Evolutionary conservation across 192 early-diverging fungal species (phyloP), one percentile per base, ranked within the genome.

Genomic region (Podila horticola): DNA sequence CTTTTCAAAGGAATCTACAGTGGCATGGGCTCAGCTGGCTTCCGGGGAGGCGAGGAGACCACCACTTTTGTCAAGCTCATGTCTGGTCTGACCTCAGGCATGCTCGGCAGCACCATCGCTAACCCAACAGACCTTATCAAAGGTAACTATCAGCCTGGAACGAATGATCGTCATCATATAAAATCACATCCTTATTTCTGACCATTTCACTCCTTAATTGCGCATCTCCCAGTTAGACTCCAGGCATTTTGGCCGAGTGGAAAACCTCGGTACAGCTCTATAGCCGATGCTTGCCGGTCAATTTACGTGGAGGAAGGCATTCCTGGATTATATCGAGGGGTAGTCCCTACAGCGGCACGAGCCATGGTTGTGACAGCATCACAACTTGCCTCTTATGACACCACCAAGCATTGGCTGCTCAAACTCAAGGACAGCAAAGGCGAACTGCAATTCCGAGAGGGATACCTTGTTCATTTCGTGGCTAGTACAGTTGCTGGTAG

Each of bases 341-440:
- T 88, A 31, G 69, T 75, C 11, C 86, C 86, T 9, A 89, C 88
- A 8, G 82, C 74, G 24, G 71, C 82, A 13, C 71, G 86, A 4
- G 88, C 88, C 9, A 79, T 82, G 64, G 69, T 87, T 11, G 75
- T 89, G 34, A 87, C 88, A 4, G 88, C 82, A 11, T 83, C 82
- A 2, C 88, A 89, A 62, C 64, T 89, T 26, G 85, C 86, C 4
- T 77, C 83, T 0, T 89, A 89, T 64, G 88, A 89, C 55, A 82
- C 83, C 22, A 82, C 86, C 26, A 89, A 89, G 51, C 84, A 86
- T 33, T 74, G 82, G 63, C 57, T 86, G 5, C 72, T 85, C 67
- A 64, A 65, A 49, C 55, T 73, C 8, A 64, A 59, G 6, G 61
- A 74, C 22, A 29, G 48, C 3, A 52, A 69, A 28, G 71, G 71